Percentiles rank a stretch among this genome's conserved stretches.
phyloP scores from a whole-genome alignment of 495 filamentous ascomycete genomes.

The Hypoxylon cercidicola region DNA sequence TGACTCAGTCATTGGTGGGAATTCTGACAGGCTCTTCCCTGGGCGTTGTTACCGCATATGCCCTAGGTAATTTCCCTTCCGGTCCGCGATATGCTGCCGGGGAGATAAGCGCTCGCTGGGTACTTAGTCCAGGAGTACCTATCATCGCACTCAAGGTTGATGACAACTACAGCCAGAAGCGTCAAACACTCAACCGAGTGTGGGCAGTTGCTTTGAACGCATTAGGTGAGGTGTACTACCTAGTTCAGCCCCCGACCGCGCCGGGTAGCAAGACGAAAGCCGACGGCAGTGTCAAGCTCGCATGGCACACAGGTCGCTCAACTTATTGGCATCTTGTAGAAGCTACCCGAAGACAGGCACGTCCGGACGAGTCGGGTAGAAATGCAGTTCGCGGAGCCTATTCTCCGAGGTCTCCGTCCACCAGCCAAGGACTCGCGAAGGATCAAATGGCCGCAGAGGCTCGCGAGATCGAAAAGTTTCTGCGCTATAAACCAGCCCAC shows the following conservation, averaged over 20 bases:
- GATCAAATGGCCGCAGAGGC: constrained; percentile 80
- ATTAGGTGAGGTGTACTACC: constrained; percentile 88
- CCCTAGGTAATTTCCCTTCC: constrained; percentile 74
- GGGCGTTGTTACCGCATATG: constrained; percentile 86
- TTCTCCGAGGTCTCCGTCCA: constrained; percentile 59
- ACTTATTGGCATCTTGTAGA: constrained; percentile 85
- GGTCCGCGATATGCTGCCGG: constrained; percentile 75
- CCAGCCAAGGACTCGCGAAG: constrained; percentile 72
- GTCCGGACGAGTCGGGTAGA: constrained; percentile 71
- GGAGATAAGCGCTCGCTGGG: constrained; percentile 85
- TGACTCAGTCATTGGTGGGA: constrained; percentile 80
- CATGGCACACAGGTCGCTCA: constrained; percentile 82
- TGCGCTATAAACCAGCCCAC: constrained; percentile 76
- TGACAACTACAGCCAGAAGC: constrained; percentile 75
- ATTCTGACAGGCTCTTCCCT: constrained; percentile 86
- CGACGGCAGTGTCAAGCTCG: constrained; percentile 66
- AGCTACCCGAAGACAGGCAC: constrained; percentile 73
- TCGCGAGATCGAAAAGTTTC: constrained; percentile 80
- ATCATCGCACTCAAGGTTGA: constrained; percentile 89
- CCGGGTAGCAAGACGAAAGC: constrained; percentile 53
- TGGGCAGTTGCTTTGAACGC: constrained; percentile 94
- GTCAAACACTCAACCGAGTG: constrained; percentile 73
- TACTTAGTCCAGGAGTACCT: constrained; percentile 90
- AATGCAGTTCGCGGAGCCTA: constrained; percentile 57
- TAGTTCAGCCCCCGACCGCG: constrained; percentile 71